Conservation (phyloP, 192 early-diverging fungal species). For the Entomortierella beljakovae region DNA sequence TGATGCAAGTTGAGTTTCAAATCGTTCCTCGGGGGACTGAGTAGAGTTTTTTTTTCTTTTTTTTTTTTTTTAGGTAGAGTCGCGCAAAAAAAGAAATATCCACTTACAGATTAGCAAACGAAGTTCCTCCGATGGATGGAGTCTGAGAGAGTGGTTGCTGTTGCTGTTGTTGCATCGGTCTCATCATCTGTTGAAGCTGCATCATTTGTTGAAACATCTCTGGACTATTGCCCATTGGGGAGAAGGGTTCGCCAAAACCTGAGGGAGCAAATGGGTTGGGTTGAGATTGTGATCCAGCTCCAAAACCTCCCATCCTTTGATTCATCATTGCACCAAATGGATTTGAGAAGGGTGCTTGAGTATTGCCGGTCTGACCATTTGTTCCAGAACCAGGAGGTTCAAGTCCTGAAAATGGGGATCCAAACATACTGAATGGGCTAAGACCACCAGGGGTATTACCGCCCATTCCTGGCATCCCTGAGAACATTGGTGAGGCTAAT, state of each 20-base stretch:
- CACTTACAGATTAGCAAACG: constrained; percentile 35
- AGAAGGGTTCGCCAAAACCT: constrained; percentile 12
- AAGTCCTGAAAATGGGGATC: constrained; percentile 43
- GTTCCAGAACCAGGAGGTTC: constrained; percentile 5
- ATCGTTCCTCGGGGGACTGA: constrained; percentile 70
- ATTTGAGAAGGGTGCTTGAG: not conserved
- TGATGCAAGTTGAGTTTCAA: constrained; percentile 73
- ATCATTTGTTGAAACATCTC: constrained; percentile 56
- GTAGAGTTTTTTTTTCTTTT: constrained; percentile 3
- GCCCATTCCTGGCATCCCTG: constrained; percentile 25
- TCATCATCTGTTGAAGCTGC: constrained; percentile 54
- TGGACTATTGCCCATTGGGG: constrained; percentile 46
- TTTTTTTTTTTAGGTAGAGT: too few species aligned
- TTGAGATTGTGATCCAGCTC: constrained; percentile 1
- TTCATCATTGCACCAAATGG: constrained; percentile 37
- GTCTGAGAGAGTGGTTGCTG: constrained; percentile 11
- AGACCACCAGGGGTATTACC: constrained; percentile 9
- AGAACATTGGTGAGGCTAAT: constrained; percentile 10
- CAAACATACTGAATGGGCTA: constrained; percentile 32
- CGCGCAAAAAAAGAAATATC: not conserved
- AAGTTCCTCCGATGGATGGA: not conserved
- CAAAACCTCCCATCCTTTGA: constrained; percentile 15
- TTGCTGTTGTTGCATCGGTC: constrained; percentile 47
- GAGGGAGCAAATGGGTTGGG: constrained; percentile 36
- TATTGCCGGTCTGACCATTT: constrained; percentile 2